Evolutionary conservation across 2,329 filamentous ascomycete species (phyloP).

Genomic region (Ophiostoma himal-ulmi): DNA sequence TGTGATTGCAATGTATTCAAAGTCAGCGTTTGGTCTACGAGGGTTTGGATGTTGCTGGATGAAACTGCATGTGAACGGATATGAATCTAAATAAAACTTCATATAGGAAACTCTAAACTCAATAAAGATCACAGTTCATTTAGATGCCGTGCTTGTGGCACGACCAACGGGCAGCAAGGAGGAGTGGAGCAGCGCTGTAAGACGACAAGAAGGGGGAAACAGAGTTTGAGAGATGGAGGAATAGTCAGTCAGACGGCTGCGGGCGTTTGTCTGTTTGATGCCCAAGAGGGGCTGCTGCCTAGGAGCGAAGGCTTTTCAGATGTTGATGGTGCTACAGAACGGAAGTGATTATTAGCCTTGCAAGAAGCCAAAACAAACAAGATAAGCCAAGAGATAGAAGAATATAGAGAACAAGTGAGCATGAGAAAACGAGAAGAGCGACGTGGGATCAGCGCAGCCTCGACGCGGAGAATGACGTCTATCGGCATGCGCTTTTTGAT

Average conservation of each 20-base stretch:
- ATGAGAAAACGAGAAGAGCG: too few species aligned
- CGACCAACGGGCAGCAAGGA: background rate
- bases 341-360: too few species aligned
- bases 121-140: background rate
- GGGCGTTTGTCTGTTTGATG: background rate
- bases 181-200: constrained; percentile 1
- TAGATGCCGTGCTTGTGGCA: background rate
- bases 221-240: background rate
- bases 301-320: background rate
- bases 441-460: background rate
- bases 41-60: too few species aligned
- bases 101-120: too few species aligned
- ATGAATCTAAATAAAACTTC: too few species aligned
- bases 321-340: background rate
- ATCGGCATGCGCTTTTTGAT: too few species aligned
- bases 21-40: too few species aligned
- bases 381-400: background rate
- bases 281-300: background rate
- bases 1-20: too few species aligned
- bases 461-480: too few species aligned
- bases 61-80: too few species aligned
- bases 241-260: background rate
- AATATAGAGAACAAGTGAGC: too few species aligned
- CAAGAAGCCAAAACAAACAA: background rate
- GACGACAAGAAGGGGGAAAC: background rate